Evolutionary conservation across 73 alveolate genomes (phyloP), one percentile per base, ranked within the genome.

Genomic region (Stentor coeruleus): DNA sequence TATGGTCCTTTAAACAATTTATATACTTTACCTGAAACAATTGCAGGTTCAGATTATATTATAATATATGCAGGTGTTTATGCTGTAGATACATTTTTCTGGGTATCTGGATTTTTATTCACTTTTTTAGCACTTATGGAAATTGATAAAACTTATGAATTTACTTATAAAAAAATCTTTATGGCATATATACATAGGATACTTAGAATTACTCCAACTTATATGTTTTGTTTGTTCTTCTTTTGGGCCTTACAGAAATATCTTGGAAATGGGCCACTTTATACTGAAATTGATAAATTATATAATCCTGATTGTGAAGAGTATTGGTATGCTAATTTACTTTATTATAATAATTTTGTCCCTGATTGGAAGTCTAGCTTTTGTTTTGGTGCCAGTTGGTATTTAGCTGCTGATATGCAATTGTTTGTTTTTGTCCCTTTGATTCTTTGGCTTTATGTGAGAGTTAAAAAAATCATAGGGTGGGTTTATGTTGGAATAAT

Each of bases 221-320:
- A 39, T 0, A 3, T 86, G 20, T 82, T 86, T 59, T 37, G 81
- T 3, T 31, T 82, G 2, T 74, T 60, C 33, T n/a, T 86, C 28
- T 20, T 59, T 31, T 35, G 57, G 37, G 74, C 59, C 35, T 35
- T 86, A 14, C 3, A 39, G 28, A 36, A 20, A 3, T 38, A 72
- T 40, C 39, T 86, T 3, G 92, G 92, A 39, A 72, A 83, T 73
- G 92, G 92, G 40, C 92, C 92, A 0, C 30, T 86, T 30, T 86
- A 82, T 85, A 79, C 20, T 49, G 20, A 31, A 37, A 33, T 31
- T 14, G 39, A 26, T 2, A 33, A 58, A 28, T 28, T n/a, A n/a
- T 59, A 57, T 39, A 37, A 26, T 33, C 35, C 2, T 6, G 14
- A 58, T 6, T 86, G 91, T 33, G 33, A 57, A 2, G 76, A 86